Evolutionary conservation across 148 eudicot genomes (phyloP), one percentile per base, ranked within the genome.

Genomic region (Rhododendron molle): DNA sequence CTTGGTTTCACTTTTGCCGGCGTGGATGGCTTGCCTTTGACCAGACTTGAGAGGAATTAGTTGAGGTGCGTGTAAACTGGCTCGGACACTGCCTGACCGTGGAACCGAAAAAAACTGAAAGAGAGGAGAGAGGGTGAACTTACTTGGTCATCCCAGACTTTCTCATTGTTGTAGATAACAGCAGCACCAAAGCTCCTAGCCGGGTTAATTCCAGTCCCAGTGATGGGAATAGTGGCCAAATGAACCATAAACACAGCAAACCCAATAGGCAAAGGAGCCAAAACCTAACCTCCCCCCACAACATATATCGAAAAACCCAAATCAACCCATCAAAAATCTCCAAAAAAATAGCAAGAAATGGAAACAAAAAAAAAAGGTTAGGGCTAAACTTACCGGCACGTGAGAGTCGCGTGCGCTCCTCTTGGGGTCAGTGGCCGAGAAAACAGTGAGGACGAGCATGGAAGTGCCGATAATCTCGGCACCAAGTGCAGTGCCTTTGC

Each of bases 141-240:
- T 43, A 43, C 96, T 2, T 93, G 96, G 20, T 92, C 93, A 84
- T 89, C 94, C 96, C 94, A 93, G n/a, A 84, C 87, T 88, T 91
- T 92, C 11, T 89, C 83, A 71, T 83, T 85, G 88, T 93, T 92
- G 88, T 72, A 90, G 49, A 93, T 92, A 13, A 92, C 93, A 78
- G 94, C 96, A 65, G 96, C 92, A 5, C 96, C 94, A 74, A 93
- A 91, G 65, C 94, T 93, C 85, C 96, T 91, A 73, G 96, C 96
- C 58, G 96, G 96, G 91, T 93, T 93, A 80, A 93, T 93, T 1
- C 96, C 94, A 18, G 96, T 93, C 0, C 96, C 96, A 67, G 96
- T 93, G 36, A 93, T 92, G 5, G 96, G 96, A 56, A 93, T 93
- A 54, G 96, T 93, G 28, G 94, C 96, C 89, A 93, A 86, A 60